Conservation (phyloP, 1,284 basidiomycete species). For the Apiotrichum brassicae region DNA sequence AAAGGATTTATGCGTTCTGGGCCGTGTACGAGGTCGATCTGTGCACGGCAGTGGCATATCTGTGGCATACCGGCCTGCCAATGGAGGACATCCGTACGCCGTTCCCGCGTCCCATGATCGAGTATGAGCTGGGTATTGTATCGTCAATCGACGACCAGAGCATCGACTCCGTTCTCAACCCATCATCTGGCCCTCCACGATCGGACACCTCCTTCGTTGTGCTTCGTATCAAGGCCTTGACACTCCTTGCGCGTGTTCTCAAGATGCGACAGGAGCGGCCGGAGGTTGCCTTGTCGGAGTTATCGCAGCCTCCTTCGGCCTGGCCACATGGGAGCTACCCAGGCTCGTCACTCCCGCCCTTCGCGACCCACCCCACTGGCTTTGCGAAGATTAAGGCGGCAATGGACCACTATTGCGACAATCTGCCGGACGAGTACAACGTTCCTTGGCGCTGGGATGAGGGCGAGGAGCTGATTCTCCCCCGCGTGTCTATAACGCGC, state of each 20-base stretch:
- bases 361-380: conserved; percentile 13
- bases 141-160: conserved; percentile 21
- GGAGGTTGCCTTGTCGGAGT: conserved; percentile 7
- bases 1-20: conserved; percentile 35
- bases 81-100: conserved; percentile 29
- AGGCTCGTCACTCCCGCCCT: conserved; percentile 11
- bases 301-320: background rate
- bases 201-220: conserved; percentile 18
- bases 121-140: conserved; percentile 24
- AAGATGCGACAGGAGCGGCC: conserved; percentile 18
- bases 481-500: conserved; percentile 12
- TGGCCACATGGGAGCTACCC: conserved; percentile 11
- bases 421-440: conserved; percentile 24
- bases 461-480: conserved; percentile 12
- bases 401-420: conserved; percentile 13
- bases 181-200: background rate
- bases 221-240: conserved; percentile 23
- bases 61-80: conserved; percentile 29
- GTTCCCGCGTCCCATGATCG: conserved; percentile 26
- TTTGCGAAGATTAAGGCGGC: conserved; percentile 14
- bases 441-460: conserved; percentile 31
- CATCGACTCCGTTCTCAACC: conserved; percentile 13
- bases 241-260: conserved; percentile 17
- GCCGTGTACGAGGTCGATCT: conserved; percentile 30
- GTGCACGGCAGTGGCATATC: conserved; percentile 28